A percentile compares a stretch with the other conserved stretches of the same genome.
These are phyloP conservation scores for Neopestalotiopsis rosae DNA, from an alignment of 2,329 filamentous ascomycete genomes.

Conservation along the genomic window DNA sequence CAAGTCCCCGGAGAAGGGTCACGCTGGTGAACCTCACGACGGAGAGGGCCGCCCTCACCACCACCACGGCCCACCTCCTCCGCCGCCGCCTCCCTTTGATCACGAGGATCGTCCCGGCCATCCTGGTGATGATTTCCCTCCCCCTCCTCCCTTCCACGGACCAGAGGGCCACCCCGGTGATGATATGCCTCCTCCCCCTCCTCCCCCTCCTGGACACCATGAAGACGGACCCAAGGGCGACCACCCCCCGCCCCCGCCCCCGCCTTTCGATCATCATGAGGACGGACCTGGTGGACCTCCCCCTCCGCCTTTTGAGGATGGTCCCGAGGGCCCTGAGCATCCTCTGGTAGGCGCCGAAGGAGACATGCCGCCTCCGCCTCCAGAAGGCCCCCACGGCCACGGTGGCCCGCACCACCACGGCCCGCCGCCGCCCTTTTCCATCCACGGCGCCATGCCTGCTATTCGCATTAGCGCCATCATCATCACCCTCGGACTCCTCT, in stretches of 20 bases:
- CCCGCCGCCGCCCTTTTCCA: constrained; percentile 21
- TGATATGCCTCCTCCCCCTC: constrained; percentile 18
- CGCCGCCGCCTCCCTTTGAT: constrained; percentile 13
- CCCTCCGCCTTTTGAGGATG: constrained; percentile 20
- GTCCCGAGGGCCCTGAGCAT: neutral
- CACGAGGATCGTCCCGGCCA: constrained; percentile 7
- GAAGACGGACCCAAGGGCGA: constrained; percentile 14
- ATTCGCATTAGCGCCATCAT: constrained; percentile 26
- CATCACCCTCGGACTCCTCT: constrained; percentile 31
- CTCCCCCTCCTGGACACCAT: constrained; percentile 5
- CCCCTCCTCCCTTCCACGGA: constrained; percentile 12
- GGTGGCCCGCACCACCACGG: constrained; percentile 16
- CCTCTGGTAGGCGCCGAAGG: constrained; percentile 3
- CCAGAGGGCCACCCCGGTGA: constrained; percentile 4
- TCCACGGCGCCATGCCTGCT: constrained; percentile 20
- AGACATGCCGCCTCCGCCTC: constrained; percentile 18
- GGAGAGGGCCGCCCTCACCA: constrained; percentile 14
- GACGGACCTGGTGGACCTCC: constrained; percentile 15
- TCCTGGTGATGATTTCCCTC: constrained; percentile 12
- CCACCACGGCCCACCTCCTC: constrained; percentile 16
- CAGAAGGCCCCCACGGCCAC: constrained; percentile 8
- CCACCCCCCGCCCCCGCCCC: constrained; percentile 19
- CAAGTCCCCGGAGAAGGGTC: neutral
- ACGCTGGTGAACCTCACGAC: constrained; percentile 6
- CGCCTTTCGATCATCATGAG: neutral